Conservation (phyloP, 176 grass and related monocot genomes). For the Hyparrhenia diplandra region DNA sequence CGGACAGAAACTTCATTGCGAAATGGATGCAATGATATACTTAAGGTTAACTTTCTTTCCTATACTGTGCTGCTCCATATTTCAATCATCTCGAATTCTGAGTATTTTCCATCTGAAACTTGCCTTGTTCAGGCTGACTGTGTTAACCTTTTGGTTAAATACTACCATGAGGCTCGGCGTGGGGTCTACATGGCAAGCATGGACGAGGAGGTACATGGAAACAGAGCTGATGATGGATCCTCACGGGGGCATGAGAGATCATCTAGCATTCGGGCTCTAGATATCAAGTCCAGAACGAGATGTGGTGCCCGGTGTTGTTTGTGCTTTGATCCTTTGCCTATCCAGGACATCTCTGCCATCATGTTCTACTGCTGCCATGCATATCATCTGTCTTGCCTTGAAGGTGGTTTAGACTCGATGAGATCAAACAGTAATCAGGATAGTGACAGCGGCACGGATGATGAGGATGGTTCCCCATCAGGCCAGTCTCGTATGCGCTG, state of each 20-base stretch:
- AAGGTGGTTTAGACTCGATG: constrained; percentile 65
- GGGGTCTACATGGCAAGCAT: constrained; percentile 73
- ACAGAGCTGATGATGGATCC: constrained; percentile 42
- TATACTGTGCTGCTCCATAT: constrained; percentile 21
- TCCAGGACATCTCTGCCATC: constrained; percentile 67
- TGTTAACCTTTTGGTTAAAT: constrained; percentile 94
- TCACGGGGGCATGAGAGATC: constrained; percentile 42
- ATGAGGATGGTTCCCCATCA: constrained; percentile 31
- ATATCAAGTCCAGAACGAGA: constrained; percentile 82
- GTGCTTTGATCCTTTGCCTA: constrained; percentile 85
- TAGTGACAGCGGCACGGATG: constrained; percentile 41
- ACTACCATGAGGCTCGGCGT: constrained; percentile 77
- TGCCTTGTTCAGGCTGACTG: constrained; percentile 66
- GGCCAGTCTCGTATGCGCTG: constrained; percentile 64
- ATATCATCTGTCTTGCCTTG: constrained; percentile 76
- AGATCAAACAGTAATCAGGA: constrained; percentile 45
- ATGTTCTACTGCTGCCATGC: constrained; percentile 95
- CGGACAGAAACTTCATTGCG: constrained; percentile 94
- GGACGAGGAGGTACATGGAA: constrained; percentile 55
- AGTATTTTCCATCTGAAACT: not conserved
- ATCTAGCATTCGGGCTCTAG: constrained; percentile 32
- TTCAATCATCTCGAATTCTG: not conserved
- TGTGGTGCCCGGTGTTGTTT: constrained; percentile 81
- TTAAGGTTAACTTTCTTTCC: constrained; percentile 53
- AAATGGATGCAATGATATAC: constrained; percentile 95